Evolutionary conservation across 1,139 yeast genomes (phyloP).

Genomic region (Nadsonia starkeyi-henricii): DNA sequence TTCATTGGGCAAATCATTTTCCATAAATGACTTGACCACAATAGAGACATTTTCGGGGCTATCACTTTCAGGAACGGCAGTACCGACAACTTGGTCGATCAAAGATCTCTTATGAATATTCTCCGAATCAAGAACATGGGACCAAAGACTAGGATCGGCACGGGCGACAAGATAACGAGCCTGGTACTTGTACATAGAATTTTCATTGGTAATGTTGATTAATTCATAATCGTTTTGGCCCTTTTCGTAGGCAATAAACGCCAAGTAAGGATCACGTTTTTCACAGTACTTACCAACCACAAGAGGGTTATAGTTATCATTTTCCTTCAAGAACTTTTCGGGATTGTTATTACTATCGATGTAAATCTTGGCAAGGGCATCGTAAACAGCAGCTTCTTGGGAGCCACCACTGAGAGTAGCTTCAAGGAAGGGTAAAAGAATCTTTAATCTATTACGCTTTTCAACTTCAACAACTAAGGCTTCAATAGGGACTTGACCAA

Average conservation of each 20-base stretch:
- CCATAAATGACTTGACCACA: constrained; percentile 95
- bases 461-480: constrained; percentile 90
- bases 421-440: constrained; percentile 85
- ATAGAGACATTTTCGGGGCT: constrained; percentile 94
- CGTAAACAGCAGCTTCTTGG: constrained; percentile 81
- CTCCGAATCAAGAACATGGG: constrained; percentile 56
- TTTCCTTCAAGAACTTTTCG: constrained; percentile 89
- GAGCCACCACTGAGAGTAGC: constrained; percentile 78
- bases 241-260: constrained; percentile 91
- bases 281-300: constrained; percentile 98
- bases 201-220: constrained; percentile 84
- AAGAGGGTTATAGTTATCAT: constrained; percentile 74
- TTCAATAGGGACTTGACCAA: constrained; percentile 88
- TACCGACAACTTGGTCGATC: constrained; percentile 86
- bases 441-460: constrained; percentile 84
- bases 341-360: constrained; percentile 96
- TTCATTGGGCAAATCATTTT: constrained; percentile 83
- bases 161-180: constrained; percentile 85
- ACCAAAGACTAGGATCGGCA: constrained; percentile 76
- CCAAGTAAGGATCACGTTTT: constrained; percentile 95
- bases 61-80: constrained; percentile 89
- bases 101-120: constrained; percentile 81
- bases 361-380: constrained; percentile 93
- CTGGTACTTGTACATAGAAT: constrained; percentile 96
- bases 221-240: constrained; percentile 87